These are phyloP conservation scores for Mycena haematopus DNA, from an alignment of 768 basidiomycete species.

Conservation along the genomic window DNA sequence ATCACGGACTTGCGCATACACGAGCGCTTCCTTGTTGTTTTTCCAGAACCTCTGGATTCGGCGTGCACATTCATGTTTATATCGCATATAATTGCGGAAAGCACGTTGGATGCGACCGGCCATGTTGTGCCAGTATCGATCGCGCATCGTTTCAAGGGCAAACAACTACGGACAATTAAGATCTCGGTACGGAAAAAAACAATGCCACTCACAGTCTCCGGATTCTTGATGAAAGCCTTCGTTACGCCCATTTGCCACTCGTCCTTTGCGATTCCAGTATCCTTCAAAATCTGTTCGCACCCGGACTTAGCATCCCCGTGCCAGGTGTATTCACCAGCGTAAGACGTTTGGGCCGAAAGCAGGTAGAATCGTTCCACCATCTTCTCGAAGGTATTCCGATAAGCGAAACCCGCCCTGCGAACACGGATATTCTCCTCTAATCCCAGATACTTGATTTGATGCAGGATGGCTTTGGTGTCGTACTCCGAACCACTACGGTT, in stretches of 20 bases:
- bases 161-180: conserved; percentile 70
- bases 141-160: conserved; percentile 97
- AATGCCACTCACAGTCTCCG: conserved; percentile 80
- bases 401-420: conserved; percentile 96
- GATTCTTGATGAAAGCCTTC: conserved; percentile 99
- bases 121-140: conserved; percentile 99
- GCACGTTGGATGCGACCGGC: conserved; percentile 95
- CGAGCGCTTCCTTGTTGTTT: conserved; percentile 94
- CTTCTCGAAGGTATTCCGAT: conserved; percentile 97
- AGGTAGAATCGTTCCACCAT: conserved; percentile 99
- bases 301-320: conserved; percentile 88
- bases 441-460: conserved; percentile 99
- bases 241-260: conserved; percentile 99
- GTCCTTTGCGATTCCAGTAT: conserved; percentile 94
- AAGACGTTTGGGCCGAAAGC: conserved; percentile 92
- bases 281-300: conserved; percentile 90
- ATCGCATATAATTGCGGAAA: conserved; percentile 94
- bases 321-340: conserved; percentile 99
- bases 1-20: conserved; percentile 89
- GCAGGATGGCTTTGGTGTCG: conserved; percentile 92
- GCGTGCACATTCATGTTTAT: conserved; percentile 92
- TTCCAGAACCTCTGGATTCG: conserved; percentile 99
- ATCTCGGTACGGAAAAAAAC: background rate
- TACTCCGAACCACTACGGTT: conserved; percentile 93
- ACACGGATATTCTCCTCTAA: conserved; percentile 98